Evolutionary conservation across 1,284 basidiomycete genomes (phyloP), one percentile per base, ranked within the genome.

Genomic region (Malassezia furfur): DNA sequence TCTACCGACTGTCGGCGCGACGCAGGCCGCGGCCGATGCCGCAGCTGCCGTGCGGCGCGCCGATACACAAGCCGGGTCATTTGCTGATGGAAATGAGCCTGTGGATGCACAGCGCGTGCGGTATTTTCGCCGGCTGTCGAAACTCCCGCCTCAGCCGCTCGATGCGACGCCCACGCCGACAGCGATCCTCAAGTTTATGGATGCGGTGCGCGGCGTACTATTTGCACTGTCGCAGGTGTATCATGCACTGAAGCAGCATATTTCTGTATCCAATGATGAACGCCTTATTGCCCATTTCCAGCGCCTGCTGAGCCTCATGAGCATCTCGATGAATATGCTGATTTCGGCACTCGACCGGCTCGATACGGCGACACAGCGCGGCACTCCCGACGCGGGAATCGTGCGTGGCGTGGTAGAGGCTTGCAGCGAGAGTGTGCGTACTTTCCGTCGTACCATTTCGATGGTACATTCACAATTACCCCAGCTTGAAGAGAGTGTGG

Each of bases 181-280:
- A 8, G 79, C 86, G 9, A 78, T 96, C 15, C 78, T 86, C 25
- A 80, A 80, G 40, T 81, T 93, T 32, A 81, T 93, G 48, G 91
- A 98, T 69, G 85, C 87, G 5, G 84, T 88, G 44, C 85, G 93
- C 28, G 91, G 88, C 12, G 84, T 98, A 43, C 81, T 96, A 19
- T 98, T 96, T 72, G 86, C 90, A 1, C 80, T 93, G 52, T 89
- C 88, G 30, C 91, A 96, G 76, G 83, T 96, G 30, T 87, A 96
- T 71, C 84, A 89, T 59, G 85, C 88, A 0, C 78, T 99, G 25
- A 84, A 88, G 55, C 88, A 94, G 67, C 94, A 93, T 76, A 85
- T 87, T 47, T 81, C 85, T 14, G 87, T 88, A 63, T 86, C 86
- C 21, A 84, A 85, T 50, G 86, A 91, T 68, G 89, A 91, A 59